A percentile compares a stretch with the other conserved stretches of the same genome.
Conservation (phyloP, 106 monocot species). For the Narthecium ossifragum region DNA sequence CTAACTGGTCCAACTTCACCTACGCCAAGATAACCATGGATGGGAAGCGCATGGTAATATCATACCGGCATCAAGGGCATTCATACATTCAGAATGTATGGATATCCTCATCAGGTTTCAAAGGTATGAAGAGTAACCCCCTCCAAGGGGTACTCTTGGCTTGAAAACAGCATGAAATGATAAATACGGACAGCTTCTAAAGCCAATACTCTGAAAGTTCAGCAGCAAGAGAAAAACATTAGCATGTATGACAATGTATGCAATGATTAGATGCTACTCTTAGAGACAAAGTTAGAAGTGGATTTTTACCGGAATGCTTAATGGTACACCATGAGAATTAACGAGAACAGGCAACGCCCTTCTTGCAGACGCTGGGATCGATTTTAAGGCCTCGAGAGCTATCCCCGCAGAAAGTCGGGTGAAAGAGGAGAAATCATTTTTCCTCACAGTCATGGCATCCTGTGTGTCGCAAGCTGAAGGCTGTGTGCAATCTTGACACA, state of each 20-base stretch:
- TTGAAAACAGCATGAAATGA: constrained; percentile 34
- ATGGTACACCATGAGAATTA: constrained; percentile 43
- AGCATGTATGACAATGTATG: not conserved
- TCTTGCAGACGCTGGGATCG: constrained; percentile 64
- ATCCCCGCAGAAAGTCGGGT: constrained; percentile 43
- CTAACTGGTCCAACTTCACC: too few relatives aligned
- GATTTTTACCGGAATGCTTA: constrained; percentile 67
- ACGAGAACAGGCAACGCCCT: constrained; percentile 67
- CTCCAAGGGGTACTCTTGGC: constrained; percentile 91
- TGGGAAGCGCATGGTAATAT: too few relatives aligned
- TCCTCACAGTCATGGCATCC: too few relatives aligned
- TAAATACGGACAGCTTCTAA: constrained; percentile 59
- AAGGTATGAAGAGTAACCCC: constrained; percentile 76
- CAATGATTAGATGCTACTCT: not conserved
- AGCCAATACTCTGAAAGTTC: constrained; percentile 60
- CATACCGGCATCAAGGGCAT: too few relatives aligned
- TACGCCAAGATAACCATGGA: too few relatives aligned
- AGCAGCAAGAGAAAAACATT: constrained; percentile 3
- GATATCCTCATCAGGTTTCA: constrained; percentile 35
- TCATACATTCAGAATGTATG: too few relatives aligned
- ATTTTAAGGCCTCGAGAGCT: constrained; percentile 54
- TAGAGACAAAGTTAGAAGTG: not conserved
- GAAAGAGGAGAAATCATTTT: constrained; percentile 11
- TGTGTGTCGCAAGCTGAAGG: too few relatives aligned
- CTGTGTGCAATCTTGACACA: too few relatives aligned